Evolutionary conservation across 2,329 filamentous ascomycete species (phyloP).

Genomic region (Ophiocordyceps polyrhachis-furcata): DNA sequence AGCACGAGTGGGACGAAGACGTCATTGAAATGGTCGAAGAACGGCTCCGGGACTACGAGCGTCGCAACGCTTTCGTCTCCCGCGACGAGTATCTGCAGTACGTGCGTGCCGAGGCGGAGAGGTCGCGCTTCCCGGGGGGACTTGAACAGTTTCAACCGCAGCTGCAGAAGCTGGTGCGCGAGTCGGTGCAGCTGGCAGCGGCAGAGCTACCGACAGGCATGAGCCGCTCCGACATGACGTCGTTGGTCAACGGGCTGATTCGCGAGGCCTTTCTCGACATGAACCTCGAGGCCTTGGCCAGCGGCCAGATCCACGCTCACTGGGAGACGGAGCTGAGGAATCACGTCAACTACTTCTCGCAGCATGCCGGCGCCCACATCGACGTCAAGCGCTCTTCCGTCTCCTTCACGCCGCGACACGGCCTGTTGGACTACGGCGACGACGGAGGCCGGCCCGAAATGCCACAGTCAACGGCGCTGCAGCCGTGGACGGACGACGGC

Average conservation of each 20-base stretch:
- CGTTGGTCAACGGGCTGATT: conserved; percentile 22
- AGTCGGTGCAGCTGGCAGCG: conserved; percentile 11
- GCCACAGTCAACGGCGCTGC: conserved; percentile 37
- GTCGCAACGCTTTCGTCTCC: conserved; percentile 21
- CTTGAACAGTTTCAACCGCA: conserved; percentile 18
- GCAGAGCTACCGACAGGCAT: conserved; percentile 13
- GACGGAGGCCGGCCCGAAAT: conserved; percentile 7
- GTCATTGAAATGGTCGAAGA: conserved; percentile 19
- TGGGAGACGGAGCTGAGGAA: conserved; percentile 25
- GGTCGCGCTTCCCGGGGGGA: conserved; percentile 20
- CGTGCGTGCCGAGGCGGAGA: conserved; percentile 19
- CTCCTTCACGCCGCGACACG: conserved; percentile 22
- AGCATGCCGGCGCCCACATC: conserved; percentile 45
- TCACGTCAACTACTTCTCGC: conserved; percentile 56
- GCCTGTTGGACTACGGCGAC: conserved; percentile 2
- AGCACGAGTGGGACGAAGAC: conserved; percentile 14
- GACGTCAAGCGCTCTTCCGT: conserved; percentile 42
- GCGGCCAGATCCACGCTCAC: conserved; percentile 25
- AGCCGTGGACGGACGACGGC: conserved; percentile 55
- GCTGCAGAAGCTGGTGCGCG: conserved; percentile 14
- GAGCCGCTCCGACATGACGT: conserved; percentile 20
- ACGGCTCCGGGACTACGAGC: conserved; percentile 13
- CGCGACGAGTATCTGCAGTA: conserved; percentile 29
- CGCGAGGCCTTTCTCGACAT: conserved; percentile 23
- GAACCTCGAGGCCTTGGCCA: conserved; percentile 27